Percentiles rank a stretch among this genome's conserved stretches.
Conservation (phyloP, 2,329 filamentous ascomycete genomes). For the Fusarium guadeloupense region DNA sequence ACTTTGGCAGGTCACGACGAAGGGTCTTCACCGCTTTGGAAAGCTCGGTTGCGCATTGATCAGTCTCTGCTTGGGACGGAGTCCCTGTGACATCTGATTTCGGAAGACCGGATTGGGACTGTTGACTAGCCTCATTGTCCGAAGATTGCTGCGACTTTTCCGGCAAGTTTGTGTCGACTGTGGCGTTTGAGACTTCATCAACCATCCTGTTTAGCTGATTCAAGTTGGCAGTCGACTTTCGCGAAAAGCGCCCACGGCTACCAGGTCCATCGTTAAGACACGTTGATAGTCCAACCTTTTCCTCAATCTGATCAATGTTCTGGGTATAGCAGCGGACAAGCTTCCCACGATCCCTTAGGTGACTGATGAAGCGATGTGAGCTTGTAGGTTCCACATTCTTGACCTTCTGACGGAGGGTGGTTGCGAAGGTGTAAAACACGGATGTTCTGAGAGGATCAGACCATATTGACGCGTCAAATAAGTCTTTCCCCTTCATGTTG, state of each 20-base stretch:
- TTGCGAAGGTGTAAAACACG: conserved; percentile 77
- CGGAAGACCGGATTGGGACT: conserved; percentile 23
- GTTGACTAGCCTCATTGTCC: conserved; percentile 34
- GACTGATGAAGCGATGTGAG: conserved; percentile 74
- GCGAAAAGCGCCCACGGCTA: conserved; percentile 67
- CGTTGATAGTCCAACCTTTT: conserved; percentile 73
- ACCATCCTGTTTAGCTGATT: conserved; percentile 52
- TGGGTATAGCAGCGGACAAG: conserved; percentile 78
- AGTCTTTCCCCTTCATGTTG: conserved; percentile 74
- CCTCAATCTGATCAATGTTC: conserved; percentile 79
- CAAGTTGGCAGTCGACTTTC: conserved; percentile 52
- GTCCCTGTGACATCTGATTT: conserved; percentile 24
- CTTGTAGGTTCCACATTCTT: conserved; percentile 69
- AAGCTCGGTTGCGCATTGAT: conserved; percentile 30
- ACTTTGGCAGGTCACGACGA: conserved; percentile 44
- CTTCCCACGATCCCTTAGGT: conserved; percentile 72
- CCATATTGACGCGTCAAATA: conserved; percentile 78
- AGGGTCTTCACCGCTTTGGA: conserved; percentile 36
- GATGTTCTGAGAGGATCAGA: conserved; percentile 72
- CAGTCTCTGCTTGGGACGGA: conserved; percentile 28
- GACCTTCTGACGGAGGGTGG: conserved; percentile 71
- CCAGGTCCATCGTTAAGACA: conserved; percentile 70
- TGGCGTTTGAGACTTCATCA: conserved; percentile 44
- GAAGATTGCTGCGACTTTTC: conserved; percentile 34
- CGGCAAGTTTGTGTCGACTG: conserved; percentile 30